Base-by-base conservation (phyloP, 73 alveolate species). In the Paraurostyla sp. region DNA sequence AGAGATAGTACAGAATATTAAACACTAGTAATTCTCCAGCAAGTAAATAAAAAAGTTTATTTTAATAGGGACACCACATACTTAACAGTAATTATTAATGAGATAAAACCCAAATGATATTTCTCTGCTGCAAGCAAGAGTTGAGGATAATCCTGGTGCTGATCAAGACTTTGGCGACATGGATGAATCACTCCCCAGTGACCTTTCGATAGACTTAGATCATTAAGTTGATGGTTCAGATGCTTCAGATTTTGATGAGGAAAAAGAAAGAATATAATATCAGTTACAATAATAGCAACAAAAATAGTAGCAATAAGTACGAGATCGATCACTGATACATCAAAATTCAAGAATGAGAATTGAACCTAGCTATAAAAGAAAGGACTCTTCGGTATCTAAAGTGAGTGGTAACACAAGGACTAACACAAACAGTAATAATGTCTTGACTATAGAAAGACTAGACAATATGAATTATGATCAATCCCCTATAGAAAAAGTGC, bases 161-260 rank as follows among this genome's bases (percentile, higher is more conserved):
- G 63, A 69, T 18, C 22, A 69, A 43, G 84, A 69, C 22, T 69
- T 69, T 35, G 84, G 65, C 20, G 84, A 43, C 35, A 35, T 43
- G 22, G 84, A 38, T 2, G 59, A 69, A 25, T 35, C 63, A n/a
- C 63, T 69, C 13, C 84, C 84, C 23, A 69, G 84, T 25, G 84
- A 69, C 41, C 6, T 69, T 16, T 69, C 84, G 18, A 43, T 69
- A 6, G 84, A 69, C 38, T 38, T 69, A 4, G 65, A 69, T 18
- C 84, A 69, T 20, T 38, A 69, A 38, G 63, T 69, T 4, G 84
- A 43, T 38, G 84, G 84, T 9, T 33, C 65, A 15, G 84, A 69
- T 69, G 84, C 35, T 35, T 41, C 65, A 3, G 84, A 69, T 29
- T 69, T 16, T 69, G 84, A 69, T 69, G 84, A 69, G 35, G 84